Evolutionary conservation across 2,329 filamentous ascomycete species (phyloP), one percentile per base, ranked within the genome.

Genomic region (Hypoxylon sp.): DNA sequence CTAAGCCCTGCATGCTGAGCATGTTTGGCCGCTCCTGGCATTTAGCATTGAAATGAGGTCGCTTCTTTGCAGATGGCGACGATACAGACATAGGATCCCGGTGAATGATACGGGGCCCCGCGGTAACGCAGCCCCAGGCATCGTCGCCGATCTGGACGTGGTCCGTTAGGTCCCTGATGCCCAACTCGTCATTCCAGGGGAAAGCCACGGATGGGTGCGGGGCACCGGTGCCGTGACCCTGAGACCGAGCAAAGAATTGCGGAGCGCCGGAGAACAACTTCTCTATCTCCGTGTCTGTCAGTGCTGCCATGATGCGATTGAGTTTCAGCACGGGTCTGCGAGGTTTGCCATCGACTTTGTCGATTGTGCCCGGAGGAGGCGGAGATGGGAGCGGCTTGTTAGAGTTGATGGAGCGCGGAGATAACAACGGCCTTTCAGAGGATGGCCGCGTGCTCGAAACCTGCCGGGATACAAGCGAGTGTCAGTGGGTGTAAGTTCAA

Each of bases 241-340:
- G 85, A 64, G 84, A 86, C 57, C 87, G 85, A 71, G 88, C 85
- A 77, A 89, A 89, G 81, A 91, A 93, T 76, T 92, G 90, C 69
- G 91, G 91, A 47, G 91, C 91, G n/a, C 91, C 91, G 27, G 90
- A 91, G 82, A 93, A 93, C 74, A 93, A 85, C 78, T 89, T 88
- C 79, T 90, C 88, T 56, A 93, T 81, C 71, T 92, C 88, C 44
- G 83, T 81, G 50, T 88, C 84, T 73, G 80, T 85, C 65, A 91
- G 81, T 53, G 85, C 85, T 48, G 87, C 82, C 84, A 90, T 90
- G 79, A 88, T 89, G 76, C 84, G 83, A 67, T 84, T 81, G 42
- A 89, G 79, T 74, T 83, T 87, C 67, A 88, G 77, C 63, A 84
- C 78, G 37, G 83, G 84, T 70, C 79, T 83, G 62, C 77, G 76